Conservation (phyloP, 805 yeast genomes). For the Jamesozyma rosinii region DNA sequence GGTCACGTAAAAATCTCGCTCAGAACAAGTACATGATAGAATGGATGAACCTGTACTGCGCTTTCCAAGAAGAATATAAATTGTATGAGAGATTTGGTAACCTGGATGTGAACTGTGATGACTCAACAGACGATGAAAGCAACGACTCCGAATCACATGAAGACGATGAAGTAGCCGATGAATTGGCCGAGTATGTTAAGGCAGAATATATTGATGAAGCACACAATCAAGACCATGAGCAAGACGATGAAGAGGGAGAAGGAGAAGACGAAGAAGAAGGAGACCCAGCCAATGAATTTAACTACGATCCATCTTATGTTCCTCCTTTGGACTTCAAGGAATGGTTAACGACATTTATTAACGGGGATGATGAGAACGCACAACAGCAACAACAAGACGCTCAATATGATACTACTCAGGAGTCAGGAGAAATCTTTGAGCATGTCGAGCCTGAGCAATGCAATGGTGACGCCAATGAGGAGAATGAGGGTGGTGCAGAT, state of each 20-base stretch:
- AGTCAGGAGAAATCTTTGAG: not conserved
- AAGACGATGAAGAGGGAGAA: not conserved
- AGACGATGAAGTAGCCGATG: not conserved
- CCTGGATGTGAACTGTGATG: not conserved
- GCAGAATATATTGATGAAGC: not conserved
- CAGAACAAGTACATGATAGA: conserved; percentile 9
- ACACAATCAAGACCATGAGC: not conserved
- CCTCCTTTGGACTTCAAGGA: conserved; percentile 11
- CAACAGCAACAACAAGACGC: not conserved
- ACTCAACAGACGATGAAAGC: not conserved
- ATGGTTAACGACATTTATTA: conserved; percentile 14
- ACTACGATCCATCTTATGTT: conserved; percentile 2
- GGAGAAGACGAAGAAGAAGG: not conserved
- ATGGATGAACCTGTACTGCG: conserved; percentile 15
- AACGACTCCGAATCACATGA: no score
- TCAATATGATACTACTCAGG: not conserved
- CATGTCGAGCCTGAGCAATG: not conserved
- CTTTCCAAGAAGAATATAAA: conserved; percentile 7
- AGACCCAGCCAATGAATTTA: not conserved
- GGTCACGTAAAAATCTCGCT: conserved; percentile 4
- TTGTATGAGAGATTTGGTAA: conserved; percentile 1
- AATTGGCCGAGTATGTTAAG: not conserved
- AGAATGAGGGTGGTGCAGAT: not conserved
- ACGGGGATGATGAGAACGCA: conserved; percentile 5
- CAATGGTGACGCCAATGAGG: not conserved